phyloP scores from a whole-genome alignment of 306 rosid species.

The Vicia villosa region DNA sequence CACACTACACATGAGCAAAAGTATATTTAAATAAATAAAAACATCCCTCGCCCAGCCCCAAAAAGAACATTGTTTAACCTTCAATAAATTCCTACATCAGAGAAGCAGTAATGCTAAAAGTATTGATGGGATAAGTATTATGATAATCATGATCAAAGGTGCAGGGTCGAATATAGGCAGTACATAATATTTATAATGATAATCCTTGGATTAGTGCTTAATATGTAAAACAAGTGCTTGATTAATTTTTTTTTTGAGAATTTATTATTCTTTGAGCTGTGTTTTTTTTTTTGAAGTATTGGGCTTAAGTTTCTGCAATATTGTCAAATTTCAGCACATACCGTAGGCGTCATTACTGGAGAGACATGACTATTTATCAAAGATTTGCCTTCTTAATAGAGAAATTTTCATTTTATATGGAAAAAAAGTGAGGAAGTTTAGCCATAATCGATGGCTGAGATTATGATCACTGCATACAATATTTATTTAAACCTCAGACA shows the following conservation, averaged over 20 bases:
- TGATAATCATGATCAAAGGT: too few species aligned
- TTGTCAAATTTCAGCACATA: too few species aligned
- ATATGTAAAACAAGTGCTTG: too few species aligned
- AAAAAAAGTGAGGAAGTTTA: not conserved
- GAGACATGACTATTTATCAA: slow-evolving; percentile 9
- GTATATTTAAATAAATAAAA: too few species aligned
- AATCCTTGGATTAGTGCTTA: too few species aligned
- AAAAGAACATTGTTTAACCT: not conserved
- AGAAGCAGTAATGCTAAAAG: too few species aligned
- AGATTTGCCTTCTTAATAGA: not conserved
- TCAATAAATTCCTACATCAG: not conserved
- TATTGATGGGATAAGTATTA: too few species aligned
- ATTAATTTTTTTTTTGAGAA: not conserved
- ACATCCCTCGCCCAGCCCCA: not conserved
- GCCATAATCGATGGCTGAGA: not conserved
- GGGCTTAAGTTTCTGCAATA: not conserved
- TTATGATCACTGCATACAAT: not conserved
- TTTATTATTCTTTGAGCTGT: not conserved
- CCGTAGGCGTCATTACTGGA: not conserved
- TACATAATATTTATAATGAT: too few species aligned
- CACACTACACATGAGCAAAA: slow-evolving; percentile 1
- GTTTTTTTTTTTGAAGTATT: not conserved
- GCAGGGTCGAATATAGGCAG: too few species aligned
- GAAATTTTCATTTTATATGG: not conserved
- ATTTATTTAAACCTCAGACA: not conserved